These are phyloP conservation scores for Clarireedia hainanense DNA, from an alignment of 2,329 filamentous ascomycete genomes.

Conservation along the genomic window DNA sequence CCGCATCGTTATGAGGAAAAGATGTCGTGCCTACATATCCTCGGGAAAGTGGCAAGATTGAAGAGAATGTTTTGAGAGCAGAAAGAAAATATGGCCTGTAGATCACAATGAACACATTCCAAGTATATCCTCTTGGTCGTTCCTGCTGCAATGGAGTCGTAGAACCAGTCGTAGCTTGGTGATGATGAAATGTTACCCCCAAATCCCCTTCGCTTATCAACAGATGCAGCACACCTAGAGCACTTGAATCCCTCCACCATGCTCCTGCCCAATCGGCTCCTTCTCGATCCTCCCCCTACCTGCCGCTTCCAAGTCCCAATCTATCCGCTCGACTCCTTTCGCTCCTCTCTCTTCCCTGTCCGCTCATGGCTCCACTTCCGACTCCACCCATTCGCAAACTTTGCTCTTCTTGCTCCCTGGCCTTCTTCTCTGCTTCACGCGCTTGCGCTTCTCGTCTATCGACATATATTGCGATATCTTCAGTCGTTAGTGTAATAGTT, in stretches of 20 bases:
- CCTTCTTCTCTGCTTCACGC: constrained; percentile 7
- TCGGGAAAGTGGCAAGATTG: no score
- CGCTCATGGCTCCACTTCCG: constrained; percentile 6
- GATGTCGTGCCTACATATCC: no score
- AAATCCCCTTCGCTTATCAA: no score
- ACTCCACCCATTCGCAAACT: neutral
- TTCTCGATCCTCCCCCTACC: constrained; percentile 11
- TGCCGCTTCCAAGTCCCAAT: constrained; percentile 25
- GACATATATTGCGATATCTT: constrained; percentile 65
- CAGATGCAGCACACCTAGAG: no score
- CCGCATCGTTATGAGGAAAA: neutral
- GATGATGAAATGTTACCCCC: no score
- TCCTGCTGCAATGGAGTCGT: no score
- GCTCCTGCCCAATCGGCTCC: neutral
- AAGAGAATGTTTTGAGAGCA: no score
- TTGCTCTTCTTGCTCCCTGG: neutral
- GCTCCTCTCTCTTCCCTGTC: constrained; percentile 21
- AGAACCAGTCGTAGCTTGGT: no score
- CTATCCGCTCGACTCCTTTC: constrained; percentile 30
- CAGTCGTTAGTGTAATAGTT: constrained; percentile 57
- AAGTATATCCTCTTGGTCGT: no score
- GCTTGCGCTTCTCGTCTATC: constrained; percentile 39
- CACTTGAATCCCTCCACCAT: no score
- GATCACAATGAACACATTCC: no score
- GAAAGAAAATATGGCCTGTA: no score